A percentile compares a stretch with the other conserved stretches of the same genome.
phyloP scores from a whole-genome alignment of 192 early-diverging fungal genomes.

The Coemansia sp. region DNA sequence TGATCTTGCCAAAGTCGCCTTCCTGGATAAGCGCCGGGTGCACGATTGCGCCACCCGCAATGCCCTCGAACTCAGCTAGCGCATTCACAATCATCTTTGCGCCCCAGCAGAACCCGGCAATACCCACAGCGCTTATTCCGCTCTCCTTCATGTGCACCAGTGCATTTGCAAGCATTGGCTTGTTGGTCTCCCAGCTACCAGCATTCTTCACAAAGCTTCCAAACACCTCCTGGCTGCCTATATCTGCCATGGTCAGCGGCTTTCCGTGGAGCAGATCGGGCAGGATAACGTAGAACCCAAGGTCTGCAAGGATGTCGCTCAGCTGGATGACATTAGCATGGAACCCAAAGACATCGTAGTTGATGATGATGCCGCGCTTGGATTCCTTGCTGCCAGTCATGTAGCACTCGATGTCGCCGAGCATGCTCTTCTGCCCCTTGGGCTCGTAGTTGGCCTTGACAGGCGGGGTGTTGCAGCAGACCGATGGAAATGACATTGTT shows the following conservation, averaged over 20 bases:
- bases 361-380: constrained; percentile 62
- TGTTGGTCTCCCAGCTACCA: constrained; percentile 32
- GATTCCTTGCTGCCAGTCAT: constrained; percentile 43
- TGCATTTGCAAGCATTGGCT: constrained; percentile 9
- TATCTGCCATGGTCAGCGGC: constrained; percentile 31
- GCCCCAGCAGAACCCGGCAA: constrained; percentile 75
- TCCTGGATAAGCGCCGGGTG: constrained; percentile 63
- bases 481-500: constrained; percentile 45
- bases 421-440: constrained; percentile 29
- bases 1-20: constrained; percentile 54
- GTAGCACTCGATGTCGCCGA: constrained; percentile 46
- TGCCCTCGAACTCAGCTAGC: constrained; percentile 48
- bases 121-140: constrained; percentile 55
- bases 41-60: constrained; percentile 57
- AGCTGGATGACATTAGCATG: constrained; percentile 66
- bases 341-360: constrained; percentile 70
- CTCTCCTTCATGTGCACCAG: constrained; percentile 30
- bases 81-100: constrained; percentile 57
- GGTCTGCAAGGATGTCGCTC: constrained; percentile 55
- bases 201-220: constrained; percentile 36
- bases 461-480: constrained; percentile 58
- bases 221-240: constrained; percentile 44
- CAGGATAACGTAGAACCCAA: constrained; percentile 62
- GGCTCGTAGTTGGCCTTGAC: constrained; percentile 52
- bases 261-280: constrained; percentile 66